phyloP scores from a whole-genome alignment of 2,329 filamentous ascomycete species.

The Nannizziopsis arthrosporioides region DNA sequence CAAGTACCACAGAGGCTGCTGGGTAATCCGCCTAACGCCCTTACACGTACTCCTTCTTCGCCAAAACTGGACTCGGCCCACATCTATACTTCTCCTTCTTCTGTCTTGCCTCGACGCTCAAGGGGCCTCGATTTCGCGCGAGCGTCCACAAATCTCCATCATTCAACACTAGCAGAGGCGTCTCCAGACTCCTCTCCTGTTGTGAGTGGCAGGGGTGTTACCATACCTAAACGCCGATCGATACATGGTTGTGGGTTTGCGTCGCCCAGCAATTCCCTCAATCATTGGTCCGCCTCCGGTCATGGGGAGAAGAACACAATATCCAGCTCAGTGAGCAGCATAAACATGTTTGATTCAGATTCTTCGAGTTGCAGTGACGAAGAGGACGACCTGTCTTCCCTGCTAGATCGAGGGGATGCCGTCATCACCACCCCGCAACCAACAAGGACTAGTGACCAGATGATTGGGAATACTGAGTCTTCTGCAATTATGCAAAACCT shows the following conservation, averaged over 20 bases:
- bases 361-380: constrained; percentile 60
- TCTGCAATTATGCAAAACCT: constrained; percentile 41
- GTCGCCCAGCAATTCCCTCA: constrained; percentile 49
- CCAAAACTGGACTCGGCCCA: constrained; percentile 77
- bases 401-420: constrained; percentile 62
- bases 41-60: constrained; percentile 58
- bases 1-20: constrained; percentile 50
- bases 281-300: constrained; percentile 54
- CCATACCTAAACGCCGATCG: constrained; percentile 45
- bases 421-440: constrained; percentile 76
- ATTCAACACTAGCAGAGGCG: constrained; percentile 83
- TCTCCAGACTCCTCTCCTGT: constrained; percentile 86
- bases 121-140: constrained; percentile 86
- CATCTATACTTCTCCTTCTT: constrained; percentile 76
- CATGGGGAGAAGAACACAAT: constrained; percentile 57
- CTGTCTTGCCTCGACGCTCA: constrained; percentile 77
- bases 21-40: constrained; percentile 37
- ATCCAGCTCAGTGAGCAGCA: constrained; percentile 71
- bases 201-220: constrained; percentile 56
- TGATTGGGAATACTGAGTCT: constrained; percentile 34
- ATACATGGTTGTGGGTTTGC: constrained; percentile 41
- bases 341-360: constrained; percentile 67
- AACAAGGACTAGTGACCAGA: constrained; percentile 42
- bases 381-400: constrained; percentile 47
- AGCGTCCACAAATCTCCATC: constrained; percentile 86